Evolutionary conservation across 306 rosid species (phyloP), one percentile per base, ranked within the genome.

Genomic region (Albizia julibrissin): DNA sequence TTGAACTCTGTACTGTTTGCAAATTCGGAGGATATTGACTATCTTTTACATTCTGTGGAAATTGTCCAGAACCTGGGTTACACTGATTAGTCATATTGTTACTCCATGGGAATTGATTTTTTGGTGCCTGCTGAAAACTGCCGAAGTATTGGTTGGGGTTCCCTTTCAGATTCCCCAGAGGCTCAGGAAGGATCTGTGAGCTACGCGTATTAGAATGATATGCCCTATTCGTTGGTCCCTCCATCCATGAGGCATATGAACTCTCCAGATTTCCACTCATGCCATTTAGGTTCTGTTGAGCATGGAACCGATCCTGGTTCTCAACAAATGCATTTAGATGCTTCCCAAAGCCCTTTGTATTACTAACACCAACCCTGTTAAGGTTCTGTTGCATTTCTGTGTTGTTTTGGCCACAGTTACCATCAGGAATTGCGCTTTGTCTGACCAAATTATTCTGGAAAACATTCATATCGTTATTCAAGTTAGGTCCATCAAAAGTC

Each of bases 11-110:
- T 44, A 69, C 59, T 69, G 70, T 69, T 59, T 79, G 85, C 24
- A 69, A 47, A 73, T 83, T 84, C 21, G 86, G 89, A 79, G 56
- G 68, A 87, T 86, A 59, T 12, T 40, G 86, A 29, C 79, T 86
- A 26, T 37, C 40, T 15, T 24, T 22, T 10, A 21, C 37, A 33
- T 62, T 82, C 52, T 89, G 90, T 58, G 76, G 87, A 87, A 74
- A 84, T 66, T 82, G 90, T 77, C 84, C 90, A 22, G 76, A 72
- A 71, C 73, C 69, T 1, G 80, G 44, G 82, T 15, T 79, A 29
- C 85, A 89, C 44, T 86, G 87, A 75, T 13, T 69, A 71, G 8
- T 62, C 65, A 37, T n/a, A 14, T 74, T 80, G 72, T 56, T 76
- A 69, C 75, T 86, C 68, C 46, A 73, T 2, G 24, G 24, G 77